A percentile compares a stretch with the other conserved stretches of the same genome.
Conservation (phyloP, 192 early-diverging fungal genomes). For the Anaeromyces robustus region DNA sequence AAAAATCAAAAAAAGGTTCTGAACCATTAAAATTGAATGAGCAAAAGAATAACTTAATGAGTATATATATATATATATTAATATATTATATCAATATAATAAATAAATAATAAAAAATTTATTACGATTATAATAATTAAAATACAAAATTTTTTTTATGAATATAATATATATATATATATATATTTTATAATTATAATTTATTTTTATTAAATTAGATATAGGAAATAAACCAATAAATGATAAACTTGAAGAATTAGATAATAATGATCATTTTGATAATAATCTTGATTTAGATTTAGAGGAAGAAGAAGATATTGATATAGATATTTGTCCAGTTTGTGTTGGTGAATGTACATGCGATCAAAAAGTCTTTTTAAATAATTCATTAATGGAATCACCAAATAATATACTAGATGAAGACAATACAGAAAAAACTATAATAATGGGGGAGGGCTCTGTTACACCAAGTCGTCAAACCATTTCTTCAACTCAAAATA, state of each 20-base stretch:
- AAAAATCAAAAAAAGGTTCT: too few species aligned
- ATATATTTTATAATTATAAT: too few species aligned
- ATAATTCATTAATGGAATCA: not conserved
- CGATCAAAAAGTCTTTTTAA: not conserved
- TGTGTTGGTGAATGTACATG: not conserved
- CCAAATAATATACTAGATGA: not conserved
- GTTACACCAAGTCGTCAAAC: not conserved
- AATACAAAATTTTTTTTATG: too few species aligned
- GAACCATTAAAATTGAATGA: too few species aligned
- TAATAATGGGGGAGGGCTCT: not conserved
- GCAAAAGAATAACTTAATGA: too few species aligned
- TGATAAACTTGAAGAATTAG: not conserved
- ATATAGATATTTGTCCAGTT: not conserved
- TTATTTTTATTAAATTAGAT: not conserved
- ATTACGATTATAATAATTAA: too few species aligned
- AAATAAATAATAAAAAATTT: too few species aligned
- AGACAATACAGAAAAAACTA: not conserved
- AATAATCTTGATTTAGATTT: not conserved
- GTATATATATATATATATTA: too few species aligned
- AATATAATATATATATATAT: too few species aligned
- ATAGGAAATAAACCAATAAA: not conserved
- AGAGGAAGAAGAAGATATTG: not conserved
- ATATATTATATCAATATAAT: too few species aligned
- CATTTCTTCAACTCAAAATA: too few species aligned
- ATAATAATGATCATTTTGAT: not conserved